phyloP scores from a whole-genome alignment of 179 eudicot genomes.

The Corrigiola litoralis region DNA sequence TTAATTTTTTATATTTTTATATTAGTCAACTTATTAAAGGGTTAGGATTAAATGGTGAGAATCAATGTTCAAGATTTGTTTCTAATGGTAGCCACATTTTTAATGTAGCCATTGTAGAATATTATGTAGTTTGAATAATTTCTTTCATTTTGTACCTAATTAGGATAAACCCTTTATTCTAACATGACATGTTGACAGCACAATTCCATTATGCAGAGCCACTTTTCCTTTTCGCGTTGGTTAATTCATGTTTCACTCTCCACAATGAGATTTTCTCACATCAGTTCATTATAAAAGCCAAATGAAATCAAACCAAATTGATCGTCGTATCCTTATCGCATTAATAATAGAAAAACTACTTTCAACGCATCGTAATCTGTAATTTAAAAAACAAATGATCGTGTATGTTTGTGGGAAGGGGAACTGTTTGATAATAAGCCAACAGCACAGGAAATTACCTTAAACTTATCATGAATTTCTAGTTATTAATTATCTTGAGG shows the following conservation, averaged over 20 bases:
- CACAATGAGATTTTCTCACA: conserved; percentile 12
- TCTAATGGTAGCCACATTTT: no score
- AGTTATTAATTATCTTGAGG: not conserved
- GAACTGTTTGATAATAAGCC: conserved; percentile 20
- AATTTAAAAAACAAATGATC: not conserved
- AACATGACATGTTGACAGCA: not conserved
- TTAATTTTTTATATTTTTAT: no score
- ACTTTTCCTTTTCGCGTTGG: conserved; percentile 13
- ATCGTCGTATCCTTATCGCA: conserved; percentile 5
- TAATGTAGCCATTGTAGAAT: no score
- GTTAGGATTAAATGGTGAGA: no score
- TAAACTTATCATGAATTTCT: not conserved
- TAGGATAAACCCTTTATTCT: not conserved
- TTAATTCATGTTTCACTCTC: conserved; percentile 6
- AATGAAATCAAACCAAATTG: not conserved
- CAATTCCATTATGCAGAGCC: conserved; percentile 1
- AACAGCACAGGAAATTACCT: conserved; percentile 11
- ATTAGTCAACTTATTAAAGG: no score
- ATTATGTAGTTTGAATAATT: no score
- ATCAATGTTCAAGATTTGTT: no score
- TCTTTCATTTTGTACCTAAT: no score
- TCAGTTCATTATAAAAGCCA: not conserved
- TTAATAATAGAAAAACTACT: not conserved
- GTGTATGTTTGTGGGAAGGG: conserved; percentile 22
- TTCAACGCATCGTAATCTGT: not conserved